Percentiles rank a stretch among this genome's conserved stretches.
These are phyloP conservation scores for Ogataea chonburiensis DNA, from an alignment of 805 yeast species.

Conservation along the genomic window DNA sequence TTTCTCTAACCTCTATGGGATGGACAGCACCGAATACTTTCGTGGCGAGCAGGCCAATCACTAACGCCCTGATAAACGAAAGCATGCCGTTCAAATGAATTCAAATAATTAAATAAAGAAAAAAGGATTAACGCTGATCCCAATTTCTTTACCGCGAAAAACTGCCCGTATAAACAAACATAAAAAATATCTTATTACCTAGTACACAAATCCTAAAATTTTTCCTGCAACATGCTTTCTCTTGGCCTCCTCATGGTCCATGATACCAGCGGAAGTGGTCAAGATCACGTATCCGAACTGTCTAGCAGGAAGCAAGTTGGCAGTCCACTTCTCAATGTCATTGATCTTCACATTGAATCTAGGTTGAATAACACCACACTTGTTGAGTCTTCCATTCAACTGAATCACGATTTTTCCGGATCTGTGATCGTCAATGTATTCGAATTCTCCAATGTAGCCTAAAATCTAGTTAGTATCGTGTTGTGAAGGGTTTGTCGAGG, in stretches of 20 bases:
- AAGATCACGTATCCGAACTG: slow-evolving; percentile 97
- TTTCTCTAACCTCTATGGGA: slow-evolving; percentile 69
- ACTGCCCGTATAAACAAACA: neutral
- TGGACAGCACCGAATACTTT: slow-evolving; percentile 30
- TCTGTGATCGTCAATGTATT: slow-evolving; percentile 99
- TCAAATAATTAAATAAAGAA: slow-evolving; percentile 2
- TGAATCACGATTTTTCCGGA: slow-evolving; percentile 97
- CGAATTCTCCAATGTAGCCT: slow-evolving; percentile 95
- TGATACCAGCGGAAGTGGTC: slow-evolving; percentile 99
- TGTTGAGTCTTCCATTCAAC: slow-evolving; percentile 97
- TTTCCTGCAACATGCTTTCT: slow-evolving; percentile 99
- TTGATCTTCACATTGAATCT: slow-evolving; percentile 95
- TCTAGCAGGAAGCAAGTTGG: slow-evolving; percentile 97
- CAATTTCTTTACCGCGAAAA: slow-evolving; percentile 1
- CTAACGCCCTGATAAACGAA: slow-evolving; percentile 4
- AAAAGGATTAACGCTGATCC: slow-evolving; percentile 13
- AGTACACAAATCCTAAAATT: slow-evolving; percentile 97
- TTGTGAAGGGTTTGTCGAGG: slow-evolving; percentile 47
- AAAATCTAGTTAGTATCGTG: slow-evolving; percentile 35
- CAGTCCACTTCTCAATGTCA: slow-evolving; percentile 98
- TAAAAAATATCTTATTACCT: slow-evolving; percentile 35
- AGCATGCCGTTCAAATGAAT: slow-evolving; percentile 6
- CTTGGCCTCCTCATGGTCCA: slow-evolving; percentile 99
- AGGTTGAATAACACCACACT: slow-evolving; percentile 98
- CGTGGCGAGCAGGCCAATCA: slow-evolving; percentile 8